Evolutionary conservation across 2,329 filamentous ascomycete genomes (phyloP).

Genomic region (Hymenoscyphus linearis): DNA sequence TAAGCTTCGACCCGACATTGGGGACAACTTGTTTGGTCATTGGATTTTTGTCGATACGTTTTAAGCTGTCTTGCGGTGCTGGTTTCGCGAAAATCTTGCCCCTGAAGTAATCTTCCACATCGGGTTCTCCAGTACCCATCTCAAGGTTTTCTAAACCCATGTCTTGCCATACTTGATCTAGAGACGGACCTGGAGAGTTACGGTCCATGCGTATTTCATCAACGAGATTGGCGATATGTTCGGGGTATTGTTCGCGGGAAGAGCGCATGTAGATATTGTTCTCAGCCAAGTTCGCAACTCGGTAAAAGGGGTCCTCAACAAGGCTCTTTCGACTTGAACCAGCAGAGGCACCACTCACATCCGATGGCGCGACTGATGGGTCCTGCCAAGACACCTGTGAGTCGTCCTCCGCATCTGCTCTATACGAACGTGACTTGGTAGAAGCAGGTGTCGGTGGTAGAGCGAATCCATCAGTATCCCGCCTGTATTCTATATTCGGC

Average conservation of each 20-base stretch:
- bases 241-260: conserved; percentile 17
- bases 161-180: conserved; percentile 16
- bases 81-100: too few species aligned
- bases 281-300: conserved; percentile 20
- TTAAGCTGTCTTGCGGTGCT: too few species aligned
- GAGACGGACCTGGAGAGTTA: conserved; percentile 19
- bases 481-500: conserved; percentile 25
- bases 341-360: conserved; percentile 15
- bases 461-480: conserved; percentile 62
- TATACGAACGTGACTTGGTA: conserved; percentile 12
- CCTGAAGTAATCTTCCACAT: conserved; percentile 12
- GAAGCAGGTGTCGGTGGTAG: conserved; percentile 46
- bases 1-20: conserved; percentile 16
- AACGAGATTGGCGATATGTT: conserved; percentile 18
- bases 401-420: too few species aligned
- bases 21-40: conserved; percentile 18
- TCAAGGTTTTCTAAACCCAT: conserved; percentile 15
- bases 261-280: conserved; percentile 25
- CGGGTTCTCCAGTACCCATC: conserved; percentile 16
- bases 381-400: conserved; percentile 8
- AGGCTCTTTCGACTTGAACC: conserved; percentile 22
- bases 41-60: conserved; percentile 1
- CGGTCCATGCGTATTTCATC: conserved; percentile 18
- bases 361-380: conserved; percentile 11
- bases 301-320: conserved; percentile 22